Percentiles rank a stretch among this genome's conserved stretches.
These are phyloP conservation scores for Acanthamoeba triangularis DNA, from an alignment of 208 protist species.

Conservation along the genomic window DNA sequence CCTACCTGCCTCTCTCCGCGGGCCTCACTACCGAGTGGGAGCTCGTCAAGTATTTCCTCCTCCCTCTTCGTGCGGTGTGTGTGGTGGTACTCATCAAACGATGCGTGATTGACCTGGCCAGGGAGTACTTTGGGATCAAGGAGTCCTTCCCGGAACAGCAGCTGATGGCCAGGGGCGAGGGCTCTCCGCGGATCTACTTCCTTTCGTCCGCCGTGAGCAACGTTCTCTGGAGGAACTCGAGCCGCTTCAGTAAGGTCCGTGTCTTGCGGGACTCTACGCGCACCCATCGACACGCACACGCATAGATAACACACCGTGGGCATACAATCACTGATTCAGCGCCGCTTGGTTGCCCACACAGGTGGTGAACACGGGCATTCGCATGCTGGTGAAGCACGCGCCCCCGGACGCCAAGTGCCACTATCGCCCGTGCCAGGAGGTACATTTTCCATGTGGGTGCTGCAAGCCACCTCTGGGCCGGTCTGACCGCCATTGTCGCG, in stretches of 20 bases:
- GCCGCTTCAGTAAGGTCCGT: not conserved
- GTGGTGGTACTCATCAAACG: not conserved
- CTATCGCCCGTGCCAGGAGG: conserved; percentile 25
- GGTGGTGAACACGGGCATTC: conserved; percentile 7
- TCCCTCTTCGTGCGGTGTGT: not conserved
- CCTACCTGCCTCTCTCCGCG: not conserved
- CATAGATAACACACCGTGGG: too few species aligned
- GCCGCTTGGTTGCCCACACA: not conserved
- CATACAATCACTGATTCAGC: too few species aligned
- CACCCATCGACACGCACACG: too few species aligned
- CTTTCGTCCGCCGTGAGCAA: not conserved
- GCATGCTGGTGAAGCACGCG: not conserved
- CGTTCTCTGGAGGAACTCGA: not conserved
- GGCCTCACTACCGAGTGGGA: not conserved
- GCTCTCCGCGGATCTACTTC: conserved; percentile 22
- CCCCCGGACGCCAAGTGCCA: conserved; percentile 4
- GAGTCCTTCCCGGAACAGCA: not conserved
- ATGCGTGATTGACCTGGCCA: not conserved
- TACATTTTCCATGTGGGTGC: too few species aligned
- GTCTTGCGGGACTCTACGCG: too few species aligned
- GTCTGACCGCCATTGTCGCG: too few species aligned
- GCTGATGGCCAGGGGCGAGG: not conserved
- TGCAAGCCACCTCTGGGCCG: too few species aligned
- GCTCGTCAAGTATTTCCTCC: not conserved
- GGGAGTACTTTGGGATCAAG: conserved; percentile 35